Base-by-base conservation (phyloP, 768 basidiomycete species). In the Rhizopogon sp. region DNA sequence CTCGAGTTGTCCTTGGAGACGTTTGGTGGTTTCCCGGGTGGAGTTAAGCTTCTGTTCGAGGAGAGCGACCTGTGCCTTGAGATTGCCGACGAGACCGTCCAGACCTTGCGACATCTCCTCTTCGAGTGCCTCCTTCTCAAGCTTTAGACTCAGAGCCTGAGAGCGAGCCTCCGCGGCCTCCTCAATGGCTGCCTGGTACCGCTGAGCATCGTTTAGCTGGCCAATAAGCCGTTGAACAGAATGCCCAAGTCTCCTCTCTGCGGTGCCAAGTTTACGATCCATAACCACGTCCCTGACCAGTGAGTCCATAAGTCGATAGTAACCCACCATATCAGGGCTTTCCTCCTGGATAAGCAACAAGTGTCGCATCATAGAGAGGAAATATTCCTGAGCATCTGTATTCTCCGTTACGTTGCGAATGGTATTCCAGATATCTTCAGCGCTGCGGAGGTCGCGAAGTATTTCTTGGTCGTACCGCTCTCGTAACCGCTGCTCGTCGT, bases 291-390 rank as follows among this genome's bases (percentile, higher is more conserved):
- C 88, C 44, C 91, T 85, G 43, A 98, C 82, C 43, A 98, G 76
- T 6, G 88, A 85, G 67, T 98, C 93, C 59, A 99, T 78, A 39
- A 99, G 80, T 68, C 92, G 92, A 70, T 90, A 98, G 67, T 95
- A 90, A 59, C 93, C 89, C 42, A 85, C 84, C 71, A 92, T 82
- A 28, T 85, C 78, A 37, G 87, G 86, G 5, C 88, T 91, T 60
- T 98, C 92, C 62, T 92, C 90, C 52, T 88, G 83, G 60, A 98
- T 90, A 60, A 98, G 82, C 17, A 98, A 77, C 54, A 99, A 70
- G 70, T 98, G 94, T 65, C 93, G 93, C 81, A 98, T 82, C 70
- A 93, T 88, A n/a, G 92, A 91, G 41, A 95, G 74, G 68, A 99
- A 89, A 67, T 95, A 86, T 58, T 90, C 85, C 60, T 80, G 77